Percentiles rank a stretch among this genome's conserved stretches.
phyloP scores from a whole-genome alignment of 257 asterid genomes.

The Anisodus acutangulus region DNA sequence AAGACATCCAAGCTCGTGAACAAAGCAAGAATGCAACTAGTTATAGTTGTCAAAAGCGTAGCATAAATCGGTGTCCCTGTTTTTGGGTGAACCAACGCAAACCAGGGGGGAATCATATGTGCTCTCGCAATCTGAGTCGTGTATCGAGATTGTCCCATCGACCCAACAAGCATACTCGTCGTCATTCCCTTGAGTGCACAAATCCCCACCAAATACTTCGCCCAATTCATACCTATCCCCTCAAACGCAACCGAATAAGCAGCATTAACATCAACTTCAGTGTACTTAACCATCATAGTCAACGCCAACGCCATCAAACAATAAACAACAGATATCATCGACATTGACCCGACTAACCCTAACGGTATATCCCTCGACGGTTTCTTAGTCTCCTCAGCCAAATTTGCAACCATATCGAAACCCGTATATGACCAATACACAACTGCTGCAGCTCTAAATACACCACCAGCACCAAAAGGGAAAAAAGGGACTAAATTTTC shows the following conservation, averaged over 20 bases:
- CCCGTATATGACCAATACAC: slow-evolving; percentile 98
- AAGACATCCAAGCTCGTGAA: slow-evolving; percentile 90
- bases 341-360: slow-evolving; percentile 89
- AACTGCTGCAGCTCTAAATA: slow-evolving; percentile 82
- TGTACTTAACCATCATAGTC: slow-evolving; percentile 75
- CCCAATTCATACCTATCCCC: slow-evolving; percentile 77
- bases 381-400: slow-evolving; percentile 93
- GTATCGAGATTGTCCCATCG: slow-evolving; percentile 97
- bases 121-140: slow-evolving; percentile 93
- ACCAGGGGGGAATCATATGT: slow-evolving; percentile 93
- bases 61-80: slow-evolving; percentile 90
- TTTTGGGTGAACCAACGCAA: slow-evolving; percentile 81
- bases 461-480: slow-evolving; percentile 76
- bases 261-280: slow-evolving; percentile 74
- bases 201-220: slow-evolving; percentile 78
- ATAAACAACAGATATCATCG: slow-evolving; percentile 72
- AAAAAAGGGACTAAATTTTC: slow-evolving; percentile 73
- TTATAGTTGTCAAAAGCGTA: slow-evolving; percentile 66
- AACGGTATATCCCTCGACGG: slow-evolving; percentile 87
- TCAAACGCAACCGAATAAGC: slow-evolving; percentile 84
- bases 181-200: slow-evolving; percentile 96
- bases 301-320: slow-evolving; percentile 83
- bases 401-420: slow-evolving; percentile 90
- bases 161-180: slow-evolving; percentile 87
- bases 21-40: slow-evolving; percentile 75